Evolutionary conservation across 208 protist species (phyloP).

Genomic region (Wallacemonas sp.): DNA sequence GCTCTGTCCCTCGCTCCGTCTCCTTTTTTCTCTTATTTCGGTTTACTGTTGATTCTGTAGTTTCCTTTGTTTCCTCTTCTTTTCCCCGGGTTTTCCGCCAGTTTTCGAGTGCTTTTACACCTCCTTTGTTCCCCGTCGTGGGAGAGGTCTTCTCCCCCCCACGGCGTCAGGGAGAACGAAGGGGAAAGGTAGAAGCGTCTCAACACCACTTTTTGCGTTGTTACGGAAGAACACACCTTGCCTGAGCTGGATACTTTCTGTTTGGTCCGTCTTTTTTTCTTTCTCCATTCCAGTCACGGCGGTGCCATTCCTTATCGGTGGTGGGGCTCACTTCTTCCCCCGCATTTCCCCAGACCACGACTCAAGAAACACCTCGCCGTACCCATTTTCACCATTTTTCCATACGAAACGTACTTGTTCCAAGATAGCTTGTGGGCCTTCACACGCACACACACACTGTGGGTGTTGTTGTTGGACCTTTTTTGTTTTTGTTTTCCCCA

Average conservation of each 20-base stretch:
- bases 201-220: slow-evolving; percentile 69
- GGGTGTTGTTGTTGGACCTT: background rate
- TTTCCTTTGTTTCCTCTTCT: slow-evolving; percentile 15
- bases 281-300: background rate
- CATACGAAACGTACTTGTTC: slow-evolving; percentile 3
- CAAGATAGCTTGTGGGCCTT: slow-evolving; percentile 1
- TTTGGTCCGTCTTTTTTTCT: background rate
- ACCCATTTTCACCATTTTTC: background rate
- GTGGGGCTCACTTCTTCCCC: slow-evolving; percentile 78
- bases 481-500: slow-evolving; percentile 11
- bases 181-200: slow-evolving; percentile 22
- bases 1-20: slow-evolving; percentile 1
- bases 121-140: slow-evolving; percentile 23
- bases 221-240: slow-evolving; percentile 6
- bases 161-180: slow-evolving; percentile 25
- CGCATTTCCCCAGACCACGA: slow-evolving; percentile 16
- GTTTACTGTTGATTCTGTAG: too few species aligned
- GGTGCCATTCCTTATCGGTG: slow-evolving; percentile 12
- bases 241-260: background rate
- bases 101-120: slow-evolving; percentile 20
- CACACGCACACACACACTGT: too few species aligned
- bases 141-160: slow-evolving; percentile 4
- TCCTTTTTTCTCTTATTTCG: slow-evolving; percentile 20
- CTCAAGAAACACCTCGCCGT: background rate
- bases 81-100: slow-evolving; percentile 15